phyloP scores from a whole-genome alignment of 1,284 basidiomycete species.

The Microbotryum violaceum region DNA sequence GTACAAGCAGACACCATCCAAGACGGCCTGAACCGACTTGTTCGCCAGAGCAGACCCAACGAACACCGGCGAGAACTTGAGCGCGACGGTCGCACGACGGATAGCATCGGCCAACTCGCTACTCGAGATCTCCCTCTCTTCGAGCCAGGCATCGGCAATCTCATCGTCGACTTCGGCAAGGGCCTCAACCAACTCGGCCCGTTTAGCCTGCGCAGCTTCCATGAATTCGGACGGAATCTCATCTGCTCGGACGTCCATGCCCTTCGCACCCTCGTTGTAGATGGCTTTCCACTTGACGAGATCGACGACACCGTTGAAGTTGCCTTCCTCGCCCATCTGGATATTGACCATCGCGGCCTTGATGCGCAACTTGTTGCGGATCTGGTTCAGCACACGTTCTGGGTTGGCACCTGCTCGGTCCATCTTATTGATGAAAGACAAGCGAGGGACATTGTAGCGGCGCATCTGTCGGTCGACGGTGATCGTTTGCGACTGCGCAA shows the following conservation, averaged over 20 bases:
- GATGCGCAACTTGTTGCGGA: constrained; percentile 84
- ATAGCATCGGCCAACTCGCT: constrained; percentile 74
- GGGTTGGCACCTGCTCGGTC: constrained; percentile 96
- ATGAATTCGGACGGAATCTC: constrained; percentile 75
- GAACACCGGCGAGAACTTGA: constrained; percentile 95
- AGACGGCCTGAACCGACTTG: constrained; percentile 85
- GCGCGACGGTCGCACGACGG: constrained; percentile 74
- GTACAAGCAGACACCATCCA: constrained; percentile 94
- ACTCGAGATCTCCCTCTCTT: constrained; percentile 67
- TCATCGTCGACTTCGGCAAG: constrained; percentile 94
- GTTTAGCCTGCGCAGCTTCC: constrained; percentile 69
- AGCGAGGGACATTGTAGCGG: constrained; percentile 86
- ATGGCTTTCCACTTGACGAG: constrained; percentile 90
- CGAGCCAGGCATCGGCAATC: constrained; percentile 84
- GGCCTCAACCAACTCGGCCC: constrained; percentile 84
- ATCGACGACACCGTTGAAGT: constrained; percentile 80
- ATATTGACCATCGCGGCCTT: constrained; percentile 93
- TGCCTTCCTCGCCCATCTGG: constrained; percentile 86
- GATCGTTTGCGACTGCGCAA: constrained; percentile 80
- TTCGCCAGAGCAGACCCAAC: constrained; percentile 97
- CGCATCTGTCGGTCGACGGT: constrained; percentile 99
- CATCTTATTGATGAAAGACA: constrained; percentile 99
- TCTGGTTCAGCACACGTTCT: constrained; percentile 87
- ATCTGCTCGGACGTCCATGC: constrained; percentile 72
- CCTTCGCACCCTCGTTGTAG: constrained; percentile 92